Percentiles rank a stretch among this genome's conserved stretches.
Conservation (phyloP, 2,329 filamentous ascomycete genomes). For the Fusarium torreyae region DNA sequence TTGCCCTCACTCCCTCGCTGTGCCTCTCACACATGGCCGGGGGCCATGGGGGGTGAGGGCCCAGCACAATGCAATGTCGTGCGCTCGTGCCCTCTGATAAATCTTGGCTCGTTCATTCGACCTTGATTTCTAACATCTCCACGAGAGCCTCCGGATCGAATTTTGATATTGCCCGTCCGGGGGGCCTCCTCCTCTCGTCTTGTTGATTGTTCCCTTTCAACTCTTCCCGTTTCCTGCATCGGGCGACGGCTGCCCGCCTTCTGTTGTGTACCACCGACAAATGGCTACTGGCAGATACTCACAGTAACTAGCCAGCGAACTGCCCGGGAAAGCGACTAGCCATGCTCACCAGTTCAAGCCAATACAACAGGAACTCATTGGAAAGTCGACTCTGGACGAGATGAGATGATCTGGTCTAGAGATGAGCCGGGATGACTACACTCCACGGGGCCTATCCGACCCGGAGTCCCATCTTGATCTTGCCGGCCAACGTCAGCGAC, state of each 20-base stretch:
- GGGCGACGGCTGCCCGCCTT: conserved; percentile 44
- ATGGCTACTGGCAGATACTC: conserved; percentile 46
- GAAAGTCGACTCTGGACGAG: conserved; percentile 48
- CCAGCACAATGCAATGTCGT: conserved; percentile 53
- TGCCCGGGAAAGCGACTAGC: conserved; percentile 39
- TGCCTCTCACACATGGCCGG: conserved; percentile 49
- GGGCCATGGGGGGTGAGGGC: conserved; percentile 48
- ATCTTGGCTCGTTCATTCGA: conserved; percentile 50
- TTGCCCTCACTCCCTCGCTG: conserved; percentile 48
- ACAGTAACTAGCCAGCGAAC: conserved; percentile 43
- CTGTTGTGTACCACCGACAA: conserved; percentile 45
- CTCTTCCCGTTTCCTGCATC: conserved; percentile 37
- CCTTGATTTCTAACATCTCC: conserved; percentile 48
- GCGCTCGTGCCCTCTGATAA: conserved; percentile 52
- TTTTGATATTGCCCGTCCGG: conserved; percentile 46
- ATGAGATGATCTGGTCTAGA: conserved; percentile 52
- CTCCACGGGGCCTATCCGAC: conserved; percentile 52
- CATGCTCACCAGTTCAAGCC: conserved; percentile 47
- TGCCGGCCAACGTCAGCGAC: conserved; percentile 57
- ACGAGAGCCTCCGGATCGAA: conserved; percentile 48
- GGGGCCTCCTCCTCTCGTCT: conserved; percentile 35
- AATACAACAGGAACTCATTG: conserved; percentile 46
- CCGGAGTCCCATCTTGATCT: conserved; percentile 53
- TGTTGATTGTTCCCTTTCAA: conserved; percentile 37
- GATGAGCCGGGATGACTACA: conserved; percentile 52